phyloP scores from a whole-genome alignment of 2,329 filamentous ascomycete species.

The Ophiostoma fasciatum region DNA sequence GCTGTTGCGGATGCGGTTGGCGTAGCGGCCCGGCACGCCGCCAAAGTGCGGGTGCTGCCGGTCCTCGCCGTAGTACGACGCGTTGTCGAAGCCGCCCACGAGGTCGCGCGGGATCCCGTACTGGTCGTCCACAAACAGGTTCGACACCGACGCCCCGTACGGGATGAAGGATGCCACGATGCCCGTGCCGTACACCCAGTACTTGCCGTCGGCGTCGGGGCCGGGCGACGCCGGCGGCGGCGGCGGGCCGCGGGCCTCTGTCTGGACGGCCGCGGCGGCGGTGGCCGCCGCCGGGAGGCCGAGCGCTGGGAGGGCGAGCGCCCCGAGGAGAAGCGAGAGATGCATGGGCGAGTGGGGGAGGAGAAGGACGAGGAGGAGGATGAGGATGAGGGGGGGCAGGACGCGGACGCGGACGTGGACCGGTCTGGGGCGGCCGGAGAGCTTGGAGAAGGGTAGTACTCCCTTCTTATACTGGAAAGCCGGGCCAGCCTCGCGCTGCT shows the following conservation, averaged over 20 bases:
- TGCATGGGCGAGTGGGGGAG: not conserved
- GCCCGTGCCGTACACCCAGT: conserved; percentile 52
- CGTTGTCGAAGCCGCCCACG: conserved; percentile 63
- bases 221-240: conserved; percentile 12
- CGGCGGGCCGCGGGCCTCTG: not conserved
- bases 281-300: not conserved
- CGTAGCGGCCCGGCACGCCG: conserved; percentile 60
- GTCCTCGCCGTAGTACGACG: conserved; percentile 52
- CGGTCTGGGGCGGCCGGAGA: no score
- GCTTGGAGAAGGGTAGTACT: no score
- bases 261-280: not conserved
- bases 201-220: conserved; percentile 50
- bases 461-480: no score
- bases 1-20: conserved; percentile 68
- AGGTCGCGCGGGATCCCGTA: conserved; percentile 55
- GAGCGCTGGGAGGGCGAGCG: not conserved
- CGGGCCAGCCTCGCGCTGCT: no score
- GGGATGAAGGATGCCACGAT: conserved; percentile 57
- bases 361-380: not conserved
- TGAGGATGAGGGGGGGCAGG: no score
- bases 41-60: conserved; percentile 56
- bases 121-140: conserved; percentile 55
- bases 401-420: no score
- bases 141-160: conserved; percentile 59
- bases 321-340: not conserved